Conservation (phyloP, 148 eudicot genomes). For the Fagopyrum tataricum region DNA sequence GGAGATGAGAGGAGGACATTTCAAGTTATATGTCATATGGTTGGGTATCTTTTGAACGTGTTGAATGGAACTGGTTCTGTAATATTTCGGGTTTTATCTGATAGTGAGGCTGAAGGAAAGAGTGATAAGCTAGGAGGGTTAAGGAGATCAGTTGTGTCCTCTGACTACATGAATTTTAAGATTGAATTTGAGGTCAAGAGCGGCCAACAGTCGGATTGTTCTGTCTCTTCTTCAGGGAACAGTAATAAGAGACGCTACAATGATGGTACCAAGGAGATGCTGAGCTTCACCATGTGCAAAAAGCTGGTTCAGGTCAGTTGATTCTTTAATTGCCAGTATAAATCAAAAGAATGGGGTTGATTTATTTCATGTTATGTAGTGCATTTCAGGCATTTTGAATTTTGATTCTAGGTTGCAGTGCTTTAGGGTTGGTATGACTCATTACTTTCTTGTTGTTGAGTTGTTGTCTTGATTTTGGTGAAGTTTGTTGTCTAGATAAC, state of each 20-base stretch:
- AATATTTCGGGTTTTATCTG: conserved; percentile 42
- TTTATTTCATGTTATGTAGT: not conserved
- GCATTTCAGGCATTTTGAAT: not conserved
- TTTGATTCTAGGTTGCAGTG: not conserved
- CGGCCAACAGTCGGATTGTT: conserved; percentile 23
- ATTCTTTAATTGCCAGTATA: not conserved
- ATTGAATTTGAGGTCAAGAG: conserved; percentile 52
- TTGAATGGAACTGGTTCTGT: conserved; percentile 43
- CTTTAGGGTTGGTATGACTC: not conserved
- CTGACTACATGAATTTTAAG: conserved; percentile 44
- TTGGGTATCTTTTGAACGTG: conserved; percentile 54
- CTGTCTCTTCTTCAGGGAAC: conserved; percentile 2
- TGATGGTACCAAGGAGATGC: conserved; percentile 49
- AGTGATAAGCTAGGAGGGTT: conserved; percentile 62
- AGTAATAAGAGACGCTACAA: conserved; percentile 25
- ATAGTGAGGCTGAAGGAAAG: conserved; percentile 41
- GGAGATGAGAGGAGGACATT: conserved; percentile 80
- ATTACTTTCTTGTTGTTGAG: not conserved
- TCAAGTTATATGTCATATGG: conserved; percentile 88
- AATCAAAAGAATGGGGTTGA: not conserved
- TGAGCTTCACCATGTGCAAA: conserved; percentile 77
- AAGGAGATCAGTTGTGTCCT: conserved; percentile 38
- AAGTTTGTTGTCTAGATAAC: not conserved
- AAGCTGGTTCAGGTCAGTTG: conserved; percentile 73
- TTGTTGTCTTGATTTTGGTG: not conserved